A percentile compares a stretch with the other conserved stretches of the same genome.
Evolutionary conservation across 345 rosid species (phyloP).

Genomic region (Eutrema heterophyllum): DNA sequence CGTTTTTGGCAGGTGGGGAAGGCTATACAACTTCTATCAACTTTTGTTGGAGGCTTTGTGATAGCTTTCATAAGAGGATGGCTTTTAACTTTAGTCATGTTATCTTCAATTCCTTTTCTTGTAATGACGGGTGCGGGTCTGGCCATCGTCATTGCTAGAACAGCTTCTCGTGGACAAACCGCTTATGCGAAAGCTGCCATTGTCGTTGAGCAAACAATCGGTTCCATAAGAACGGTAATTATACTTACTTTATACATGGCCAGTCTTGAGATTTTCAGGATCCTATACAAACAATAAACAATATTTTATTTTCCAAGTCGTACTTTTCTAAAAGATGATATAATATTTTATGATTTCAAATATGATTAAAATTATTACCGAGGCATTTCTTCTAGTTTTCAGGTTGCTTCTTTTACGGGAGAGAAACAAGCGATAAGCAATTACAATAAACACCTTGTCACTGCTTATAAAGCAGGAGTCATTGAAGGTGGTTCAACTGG

Average conservation of each 20-base stretch:
- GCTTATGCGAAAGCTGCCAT: conserved; percentile 74
- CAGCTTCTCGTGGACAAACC: conserved; percentile 58
- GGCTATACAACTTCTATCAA: conserved; percentile 59
- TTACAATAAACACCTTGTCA: conserved; percentile 51
- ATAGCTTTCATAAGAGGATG: conserved; percentile 77
- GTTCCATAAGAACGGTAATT: conserved; percentile 77
- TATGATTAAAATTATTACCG: too few species aligned
- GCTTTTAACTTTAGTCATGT: conserved; percentile 80
- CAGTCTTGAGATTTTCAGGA: too few species aligned
- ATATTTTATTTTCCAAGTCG: too few species aligned
- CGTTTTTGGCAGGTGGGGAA: conserved; percentile 68
- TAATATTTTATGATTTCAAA: too few species aligned
- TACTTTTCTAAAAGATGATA: too few species aligned
- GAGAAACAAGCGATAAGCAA: conserved; percentile 66
- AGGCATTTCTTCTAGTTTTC: conserved; percentile 24
- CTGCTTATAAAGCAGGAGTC: conserved; percentile 64
- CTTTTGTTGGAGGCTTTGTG: conserved; percentile 75
- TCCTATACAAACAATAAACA: too few species aligned
- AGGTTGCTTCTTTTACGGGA: conserved; percentile 92
- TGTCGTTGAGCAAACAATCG: conserved; percentile 70
- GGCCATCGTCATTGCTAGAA: conserved; percentile 48
- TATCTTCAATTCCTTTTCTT: conserved; percentile 61
- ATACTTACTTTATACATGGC: too few species aligned
- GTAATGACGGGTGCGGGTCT: conserved; percentile 56
- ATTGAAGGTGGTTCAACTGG: conserved; percentile 67